phyloP scores from a whole-genome alignment of 768 basidiomycete species.

The Amylocystis lapponica region DNA sequence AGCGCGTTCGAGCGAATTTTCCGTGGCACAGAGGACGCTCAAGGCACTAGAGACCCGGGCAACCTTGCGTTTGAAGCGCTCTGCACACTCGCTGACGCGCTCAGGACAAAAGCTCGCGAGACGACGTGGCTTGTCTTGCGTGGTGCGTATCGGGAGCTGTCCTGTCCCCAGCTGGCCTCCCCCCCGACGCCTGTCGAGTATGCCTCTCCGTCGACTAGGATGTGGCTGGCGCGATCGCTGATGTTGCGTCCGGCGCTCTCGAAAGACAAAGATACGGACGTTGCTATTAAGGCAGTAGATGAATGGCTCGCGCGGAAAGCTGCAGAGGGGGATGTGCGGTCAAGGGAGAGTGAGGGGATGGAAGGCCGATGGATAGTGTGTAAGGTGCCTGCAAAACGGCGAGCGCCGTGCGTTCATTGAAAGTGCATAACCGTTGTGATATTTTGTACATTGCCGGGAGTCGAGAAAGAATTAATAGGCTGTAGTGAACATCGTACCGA shows the following conservation, averaged over 20 bases:
- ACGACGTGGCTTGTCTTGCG: constrained; percentile 58
- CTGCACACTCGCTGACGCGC: constrained; percentile 34
- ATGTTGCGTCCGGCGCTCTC: constrained; percentile 4
- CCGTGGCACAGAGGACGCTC: not conserved
- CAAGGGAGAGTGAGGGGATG: constrained; percentile 53
- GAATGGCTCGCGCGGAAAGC: constrained; percentile 47
- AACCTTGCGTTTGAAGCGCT: constrained; percentile 38
- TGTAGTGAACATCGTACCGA: too few species aligned
- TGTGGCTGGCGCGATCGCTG: constrained; percentile 33
- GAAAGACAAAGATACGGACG: constrained; percentile 20
- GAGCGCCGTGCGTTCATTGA: not conserved
- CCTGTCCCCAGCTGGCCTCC: constrained; percentile 31
- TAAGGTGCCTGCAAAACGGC: constrained; percentile 25
- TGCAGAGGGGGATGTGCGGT: constrained; percentile 40
- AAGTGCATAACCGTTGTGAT: not conserved
- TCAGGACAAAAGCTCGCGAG: constrained; percentile 46
- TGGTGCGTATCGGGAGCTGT: constrained; percentile 58
- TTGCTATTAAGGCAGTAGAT: constrained; percentile 27
- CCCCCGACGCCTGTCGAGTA: too few species aligned
- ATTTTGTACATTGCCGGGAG: too few species aligned
- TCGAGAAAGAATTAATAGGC: too few species aligned
- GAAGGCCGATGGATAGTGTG: constrained; percentile 59
- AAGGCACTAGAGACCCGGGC: not conserved
- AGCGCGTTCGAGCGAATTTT: constrained; percentile 22
- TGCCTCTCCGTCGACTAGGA: constrained; percentile 17